These are phyloP conservation scores for Chytriomyces sp. DNA, from an alignment of 192 early-diverging fungal genomes.

Conservation along the genomic window DNA sequence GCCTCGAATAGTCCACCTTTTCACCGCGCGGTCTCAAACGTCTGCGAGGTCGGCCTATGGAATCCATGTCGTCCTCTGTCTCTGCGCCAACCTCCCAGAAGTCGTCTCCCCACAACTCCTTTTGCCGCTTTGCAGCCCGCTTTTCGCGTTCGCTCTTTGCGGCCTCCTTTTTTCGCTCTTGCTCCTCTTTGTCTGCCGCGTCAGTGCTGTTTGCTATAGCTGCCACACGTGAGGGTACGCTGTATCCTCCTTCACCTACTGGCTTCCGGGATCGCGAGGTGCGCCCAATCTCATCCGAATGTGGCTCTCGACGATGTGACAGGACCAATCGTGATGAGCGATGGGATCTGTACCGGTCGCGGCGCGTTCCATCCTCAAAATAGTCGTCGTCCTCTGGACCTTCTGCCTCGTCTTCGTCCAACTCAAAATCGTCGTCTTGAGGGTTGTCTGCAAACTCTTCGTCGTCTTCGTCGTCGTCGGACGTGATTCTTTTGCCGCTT, in stretches of 20 bases:
- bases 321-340: background rate
- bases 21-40: constrained; percentile 9
- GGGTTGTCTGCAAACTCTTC: constrained; percentile 4
- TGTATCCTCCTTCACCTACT: background rate
- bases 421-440: constrained; percentile 1
- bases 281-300: background rate
- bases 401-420: constrained; percentile 8
- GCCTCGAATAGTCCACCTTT: constrained; percentile 23
- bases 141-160: background rate
- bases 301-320: no score
- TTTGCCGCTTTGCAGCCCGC: background rate
- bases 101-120: background rate
- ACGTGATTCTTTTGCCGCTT: no score
- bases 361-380: background rate
- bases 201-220: background rate
- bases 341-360: background rate
- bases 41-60: background rate
- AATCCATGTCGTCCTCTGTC: background rate
- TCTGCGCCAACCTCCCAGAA: background rate
- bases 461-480: background rate
- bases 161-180: background rate
- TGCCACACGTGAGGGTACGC: no score
- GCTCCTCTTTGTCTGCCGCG: background rate
- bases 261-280: background rate
- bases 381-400: background rate